A percentile compares a stretch with the other conserved stretches of the same genome.
phyloP scores from a whole-genome alignment of 495 filamentous ascomycete species.

The Penicillium ochrochloron region DNA sequence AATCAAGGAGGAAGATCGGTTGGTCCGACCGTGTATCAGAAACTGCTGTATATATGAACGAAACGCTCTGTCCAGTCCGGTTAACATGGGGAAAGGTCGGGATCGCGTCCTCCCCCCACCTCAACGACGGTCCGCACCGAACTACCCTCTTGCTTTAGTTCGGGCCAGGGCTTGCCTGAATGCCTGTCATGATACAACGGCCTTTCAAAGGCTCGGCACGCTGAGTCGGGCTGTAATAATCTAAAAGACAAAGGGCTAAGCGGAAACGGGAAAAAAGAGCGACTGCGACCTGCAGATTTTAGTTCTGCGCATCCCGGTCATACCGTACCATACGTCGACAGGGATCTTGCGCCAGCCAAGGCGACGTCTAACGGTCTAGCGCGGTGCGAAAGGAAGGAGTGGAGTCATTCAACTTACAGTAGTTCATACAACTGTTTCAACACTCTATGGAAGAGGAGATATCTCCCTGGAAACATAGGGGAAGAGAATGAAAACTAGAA shows the following conservation, averaged over 20 bases:
- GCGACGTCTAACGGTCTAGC: conserved; percentile 7
- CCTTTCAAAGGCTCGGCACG: neutral
- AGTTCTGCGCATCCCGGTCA: neutral
- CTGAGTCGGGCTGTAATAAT: neutral
- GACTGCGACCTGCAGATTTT: conserved; percentile 3
- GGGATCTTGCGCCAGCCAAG: neutral
- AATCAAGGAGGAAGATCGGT: neutral
- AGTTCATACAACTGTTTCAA: neutral
- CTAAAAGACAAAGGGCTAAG: neutral
- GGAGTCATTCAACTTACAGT: neutral
- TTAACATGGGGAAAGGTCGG: conserved; percentile 4
- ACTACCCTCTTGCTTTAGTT: conserved; percentile 6
- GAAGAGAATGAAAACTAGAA: neutral
- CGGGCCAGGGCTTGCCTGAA: neutral
- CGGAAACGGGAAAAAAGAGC: conserved; percentile 4
- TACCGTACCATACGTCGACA: conserved; percentile 3
- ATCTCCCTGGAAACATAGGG: neutral
- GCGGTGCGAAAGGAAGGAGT: neutral
- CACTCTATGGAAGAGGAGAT: neutral
- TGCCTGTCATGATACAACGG: neutral
- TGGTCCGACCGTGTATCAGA: neutral
- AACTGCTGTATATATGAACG: neutral
- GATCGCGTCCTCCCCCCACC: conserved; percentile 14
- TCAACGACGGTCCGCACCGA: conserved; percentile 19
- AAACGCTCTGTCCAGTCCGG: neutral